phyloP scores from a whole-genome alignment of 1,139 yeast genomes.

The Geotrichum histeridarum region DNA sequence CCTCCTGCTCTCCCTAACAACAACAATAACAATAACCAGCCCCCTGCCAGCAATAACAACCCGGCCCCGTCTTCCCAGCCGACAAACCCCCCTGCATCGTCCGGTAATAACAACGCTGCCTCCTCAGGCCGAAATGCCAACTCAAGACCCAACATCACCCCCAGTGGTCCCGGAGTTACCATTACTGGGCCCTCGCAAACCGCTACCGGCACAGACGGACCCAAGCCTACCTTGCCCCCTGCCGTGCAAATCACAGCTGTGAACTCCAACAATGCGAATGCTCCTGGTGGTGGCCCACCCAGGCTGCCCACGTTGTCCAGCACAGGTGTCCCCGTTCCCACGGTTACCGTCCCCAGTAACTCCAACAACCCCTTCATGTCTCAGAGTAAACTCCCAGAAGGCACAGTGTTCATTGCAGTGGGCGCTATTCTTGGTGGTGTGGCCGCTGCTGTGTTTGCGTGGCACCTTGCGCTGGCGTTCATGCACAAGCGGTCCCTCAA shows the following conservation, averaged over 20 bases:
- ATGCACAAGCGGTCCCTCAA: constrained; percentile 13
- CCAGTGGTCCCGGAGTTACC: too few relatives aligned
- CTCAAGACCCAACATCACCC: too few relatives aligned
- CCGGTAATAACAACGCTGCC: too few relatives aligned
- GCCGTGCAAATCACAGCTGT: constrained; percentile 13
- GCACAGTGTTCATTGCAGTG: constrained; percentile 76
- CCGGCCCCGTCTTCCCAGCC: too few relatives aligned
- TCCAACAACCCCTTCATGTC: constrained; percentile 59
- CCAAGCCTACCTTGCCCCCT: background rate
- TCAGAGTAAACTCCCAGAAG: constrained; percentile 51
- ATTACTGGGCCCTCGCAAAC: too few relatives aligned
- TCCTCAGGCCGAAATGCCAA: too few relatives aligned
- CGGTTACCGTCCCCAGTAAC: constrained; percentile 57
- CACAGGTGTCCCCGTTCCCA: constrained; percentile 44
- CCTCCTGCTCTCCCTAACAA: too few relatives aligned
- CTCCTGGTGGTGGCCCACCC: background rate
- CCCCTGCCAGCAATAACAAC: too few relatives aligned
- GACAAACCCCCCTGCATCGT: too few relatives aligned
- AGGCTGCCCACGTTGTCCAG: constrained; percentile 18
- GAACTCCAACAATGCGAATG: background rate
- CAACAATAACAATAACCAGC: too few relatives aligned
- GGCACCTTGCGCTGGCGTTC: constrained; percentile 27
- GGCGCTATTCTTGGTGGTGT: constrained; percentile 63
- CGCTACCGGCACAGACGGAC: too few relatives aligned
- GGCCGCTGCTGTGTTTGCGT: constrained; percentile 42